Evolutionary conservation across 1,284 basidiomycete genomes (phyloP), one percentile per base, ranked within the genome.

Genomic region (Chiua sp.): DNA sequence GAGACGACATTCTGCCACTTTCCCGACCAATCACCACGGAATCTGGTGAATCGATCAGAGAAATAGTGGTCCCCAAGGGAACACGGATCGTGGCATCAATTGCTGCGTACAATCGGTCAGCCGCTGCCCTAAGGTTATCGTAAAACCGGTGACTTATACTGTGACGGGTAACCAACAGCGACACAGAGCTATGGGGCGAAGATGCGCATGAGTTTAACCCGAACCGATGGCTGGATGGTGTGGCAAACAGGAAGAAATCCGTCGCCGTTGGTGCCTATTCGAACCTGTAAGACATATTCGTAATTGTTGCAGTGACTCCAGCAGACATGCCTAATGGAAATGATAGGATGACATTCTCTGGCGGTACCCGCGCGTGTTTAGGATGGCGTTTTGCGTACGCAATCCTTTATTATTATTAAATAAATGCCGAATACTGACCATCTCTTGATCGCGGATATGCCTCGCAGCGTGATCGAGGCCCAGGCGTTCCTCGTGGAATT

Each of bases 201-300:
- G 81, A 87, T 61, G 78, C 84, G 3, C 71, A 84, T 55, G 63
- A 67, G 23, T 87, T 79, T 70, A 79, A 84, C 57, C 84, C 84
- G 8, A 75, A 81, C 23, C 80, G 84, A 20, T 86, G 85, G 78
- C 67, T 83, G 51, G 61, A 74, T 7, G 69, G 72, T 33, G 66
- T 68, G 11, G 65, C 68, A 1, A 59, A 37, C 23, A 71, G 72
- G n/a, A 80, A 78, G 64, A 78, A 74, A 48, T 39, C 64, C 7
- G 66, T 75, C 23, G 72, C 78, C 1, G 68, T 84, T 8, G 83
- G 85, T 1, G 75, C 82, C 13, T 81, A 82, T 62, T 78, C 77
- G 10, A 84, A 84, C 68, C 67, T 86, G 85, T 86, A 63, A 66
- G 83, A 26, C 26, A n/a, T 53, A 1, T 6, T 10, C 32, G 32